Conservation (phyloP, 164 flowering plant species). For the Litsea cubeba region DNA sequence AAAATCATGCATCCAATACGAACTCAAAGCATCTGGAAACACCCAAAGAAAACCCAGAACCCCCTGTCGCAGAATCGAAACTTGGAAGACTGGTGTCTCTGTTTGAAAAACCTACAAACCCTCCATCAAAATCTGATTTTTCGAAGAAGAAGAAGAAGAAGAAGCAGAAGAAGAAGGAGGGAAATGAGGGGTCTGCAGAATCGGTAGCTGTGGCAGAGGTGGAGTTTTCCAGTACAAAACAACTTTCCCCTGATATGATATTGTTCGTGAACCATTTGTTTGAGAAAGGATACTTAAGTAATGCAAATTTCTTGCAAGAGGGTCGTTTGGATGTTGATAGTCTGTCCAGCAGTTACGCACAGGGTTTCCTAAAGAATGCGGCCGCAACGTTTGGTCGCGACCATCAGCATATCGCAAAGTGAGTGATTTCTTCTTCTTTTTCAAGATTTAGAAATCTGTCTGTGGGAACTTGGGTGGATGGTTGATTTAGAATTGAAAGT, state of each 20-base stretch:
- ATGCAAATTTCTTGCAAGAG: slow-evolving; percentile 18
- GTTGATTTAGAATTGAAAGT: background rate
- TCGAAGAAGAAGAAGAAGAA: background rate
- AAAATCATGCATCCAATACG: slow-evolving; percentile 4
- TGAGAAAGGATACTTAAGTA: slow-evolving; percentile 18
- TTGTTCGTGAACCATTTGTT: slow-evolving; percentile 12
- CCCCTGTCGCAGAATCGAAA: no score
- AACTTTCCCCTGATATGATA: slow-evolving; percentile 18
- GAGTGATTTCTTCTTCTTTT: slow-evolving; percentile 8
- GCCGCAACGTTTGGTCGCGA: slow-evolving; percentile 20
- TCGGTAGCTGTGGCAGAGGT: background rate
- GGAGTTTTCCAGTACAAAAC: background rate
- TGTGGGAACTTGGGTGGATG: background rate
- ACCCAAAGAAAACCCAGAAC: background rate
- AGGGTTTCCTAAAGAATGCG: slow-evolving; percentile 14
- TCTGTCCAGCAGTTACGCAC: slow-evolving; percentile 5
- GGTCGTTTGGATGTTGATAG: slow-evolving; percentile 15
- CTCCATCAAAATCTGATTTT: background rate
- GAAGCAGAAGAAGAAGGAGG: background rate
- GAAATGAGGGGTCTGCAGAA: background rate
- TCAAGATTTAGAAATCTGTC: background rate
- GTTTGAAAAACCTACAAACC: slow-evolving; percentile 1
- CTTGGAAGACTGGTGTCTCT: background rate
- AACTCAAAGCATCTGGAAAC: background rate
- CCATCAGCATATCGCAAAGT: slow-evolving; percentile 26